Evolutionary conservation across 2,329 filamentous ascomycete genomes (phyloP).

Genomic region (Paraphaeosphaeria minitans): DNA sequence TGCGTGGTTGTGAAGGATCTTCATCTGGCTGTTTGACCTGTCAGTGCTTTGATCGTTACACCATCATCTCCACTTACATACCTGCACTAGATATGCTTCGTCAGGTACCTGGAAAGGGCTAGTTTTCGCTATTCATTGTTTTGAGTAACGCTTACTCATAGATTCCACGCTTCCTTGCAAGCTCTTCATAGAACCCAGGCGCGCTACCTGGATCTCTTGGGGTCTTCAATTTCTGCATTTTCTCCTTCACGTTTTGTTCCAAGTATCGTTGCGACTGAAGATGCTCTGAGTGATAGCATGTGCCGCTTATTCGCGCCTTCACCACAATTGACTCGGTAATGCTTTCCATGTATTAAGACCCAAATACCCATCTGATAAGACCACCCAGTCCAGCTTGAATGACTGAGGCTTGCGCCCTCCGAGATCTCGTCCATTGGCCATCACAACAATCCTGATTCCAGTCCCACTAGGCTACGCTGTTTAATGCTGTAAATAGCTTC

Average conservation of each 20-base stretch:
- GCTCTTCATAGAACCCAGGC: neutral
- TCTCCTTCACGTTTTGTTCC: neutral
- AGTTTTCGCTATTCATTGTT: neutral
- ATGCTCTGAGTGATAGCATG: too few relatives aligned
- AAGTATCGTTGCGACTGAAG: neutral
- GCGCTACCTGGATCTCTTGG: neutral
- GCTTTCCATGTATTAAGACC: too few relatives aligned
- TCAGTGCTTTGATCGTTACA: neutral
- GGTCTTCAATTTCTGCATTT: neutral
- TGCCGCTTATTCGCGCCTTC: too few relatives aligned
- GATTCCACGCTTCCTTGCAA: neutral
- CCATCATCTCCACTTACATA: neutral
- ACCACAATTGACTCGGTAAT: too few relatives aligned
- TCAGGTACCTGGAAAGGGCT: neutral
- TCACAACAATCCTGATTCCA: too few relatives aligned
- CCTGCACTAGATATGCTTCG: constrained; percentile 1
- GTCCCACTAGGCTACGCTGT: too few relatives aligned
- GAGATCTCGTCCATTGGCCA: too few relatives aligned
- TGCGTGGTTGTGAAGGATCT: constrained; percentile 4
- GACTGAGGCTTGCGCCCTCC: too few relatives aligned
- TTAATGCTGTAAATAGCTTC: too few relatives aligned
- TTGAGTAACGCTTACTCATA: neutral
- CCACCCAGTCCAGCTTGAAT: too few relatives aligned
- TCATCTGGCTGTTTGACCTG: neutral
- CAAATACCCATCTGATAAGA: too few relatives aligned